A percentile compares a stretch with the other conserved stretches of the same genome.
Evolutionary conservation across 768 basidiomycete genomes (phyloP).

Genomic region (Tulasnella sp.): DNA sequence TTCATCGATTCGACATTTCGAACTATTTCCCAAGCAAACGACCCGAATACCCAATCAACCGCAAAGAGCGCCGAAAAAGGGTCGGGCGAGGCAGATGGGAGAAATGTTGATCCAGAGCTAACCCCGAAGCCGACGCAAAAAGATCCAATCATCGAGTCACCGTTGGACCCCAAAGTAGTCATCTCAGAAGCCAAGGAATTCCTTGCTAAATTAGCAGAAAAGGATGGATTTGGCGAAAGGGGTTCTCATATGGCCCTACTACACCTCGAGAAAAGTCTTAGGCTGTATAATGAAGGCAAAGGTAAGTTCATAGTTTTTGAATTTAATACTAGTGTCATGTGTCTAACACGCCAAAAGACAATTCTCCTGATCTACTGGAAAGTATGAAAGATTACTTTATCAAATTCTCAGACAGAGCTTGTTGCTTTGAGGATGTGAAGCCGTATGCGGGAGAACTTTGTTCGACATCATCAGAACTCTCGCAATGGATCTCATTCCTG

Average conservation of each 20-base stretch:
- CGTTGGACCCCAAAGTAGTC: slow-evolving; percentile 21
- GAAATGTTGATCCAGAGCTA: slow-evolving; percentile 13
- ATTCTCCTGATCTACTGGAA: background rate
- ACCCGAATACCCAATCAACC: background rate
- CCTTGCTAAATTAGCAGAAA: slow-evolving; percentile 42
- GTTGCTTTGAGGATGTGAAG: slow-evolving; percentile 76
- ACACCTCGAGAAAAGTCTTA: slow-evolving; percentile 56
- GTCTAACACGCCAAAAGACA: background rate
- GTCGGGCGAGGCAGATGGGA: slow-evolving; percentile 14
- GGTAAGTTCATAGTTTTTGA: background rate
- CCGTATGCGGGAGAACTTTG: slow-evolving; percentile 40
- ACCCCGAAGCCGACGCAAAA: slow-evolving; percentile 7
- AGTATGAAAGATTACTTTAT: slow-evolving; percentile 58
- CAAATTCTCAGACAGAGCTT: slow-evolving; percentile 63
- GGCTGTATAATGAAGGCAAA: slow-evolving; percentile 11
- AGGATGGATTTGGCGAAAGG: slow-evolving; percentile 55
- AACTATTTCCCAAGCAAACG: background rate
- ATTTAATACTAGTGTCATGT: background rate
- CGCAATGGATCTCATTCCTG: slow-evolving; percentile 44
- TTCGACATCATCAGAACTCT: slow-evolving; percentile 23
- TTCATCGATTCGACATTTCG: slow-evolving; percentile 54
- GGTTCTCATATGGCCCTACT: slow-evolving; percentile 60
- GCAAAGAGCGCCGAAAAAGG: slow-evolving; percentile 11
- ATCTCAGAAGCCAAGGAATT: slow-evolving; percentile 37
- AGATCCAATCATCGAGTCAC: background rate